Base-by-base conservation (phyloP, 495 filamentous ascomycete species). In the Acidomyces sp. region DNA sequence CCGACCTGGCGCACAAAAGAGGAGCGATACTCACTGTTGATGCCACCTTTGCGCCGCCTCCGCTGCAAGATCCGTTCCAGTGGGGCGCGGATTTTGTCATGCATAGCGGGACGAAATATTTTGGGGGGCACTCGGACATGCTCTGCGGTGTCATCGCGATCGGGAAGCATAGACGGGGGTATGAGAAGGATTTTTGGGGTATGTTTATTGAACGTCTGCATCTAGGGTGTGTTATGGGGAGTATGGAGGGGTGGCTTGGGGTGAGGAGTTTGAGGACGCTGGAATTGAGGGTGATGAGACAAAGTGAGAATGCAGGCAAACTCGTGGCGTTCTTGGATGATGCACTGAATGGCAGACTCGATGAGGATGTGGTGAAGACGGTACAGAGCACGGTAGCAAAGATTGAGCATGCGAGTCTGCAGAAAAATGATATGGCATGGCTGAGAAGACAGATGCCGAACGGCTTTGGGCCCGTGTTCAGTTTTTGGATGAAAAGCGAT, bases 101-200 rank as follows among this genome's bases (percentile, higher is more conserved):
- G 80, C 90, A 97, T 59, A 76, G 70, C 17, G 90, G 84, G 10
- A 90, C 86, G 6, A 97, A 97, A 67, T 97, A 94, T 58, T 71
- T 97, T 43, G 90, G 90, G 15, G 90, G 90, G 0, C 90, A 97
- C 61, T 81, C 74, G 46, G 90, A 97, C 61, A 63, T 95, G 61
- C 72, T 97, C 0, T 83, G 80, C 50, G 90, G 90, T 10, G 78
- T 93, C 15, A 64, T 95, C 15, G 79, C 73, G 0, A 72, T 80
- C 4, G 61, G 67, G 35, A 62, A 61, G 1, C 23, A 48, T n/a
- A 7, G 53, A 51, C 58, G 71, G 39, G 67, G 67, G 3, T 82
- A 76, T 80, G 56, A 70, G 22, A 40, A 53, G 3, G 34, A 38
- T n/a, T 51, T 46, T 21, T 51, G 48, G 48, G 60, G 60, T 32